A percentile compares a stretch with the other conserved stretches of the same genome.
Evolutionary conservation across 106 monocot genomes (phyloP).

Genomic region (Dendrobium huoshanense): DNA sequence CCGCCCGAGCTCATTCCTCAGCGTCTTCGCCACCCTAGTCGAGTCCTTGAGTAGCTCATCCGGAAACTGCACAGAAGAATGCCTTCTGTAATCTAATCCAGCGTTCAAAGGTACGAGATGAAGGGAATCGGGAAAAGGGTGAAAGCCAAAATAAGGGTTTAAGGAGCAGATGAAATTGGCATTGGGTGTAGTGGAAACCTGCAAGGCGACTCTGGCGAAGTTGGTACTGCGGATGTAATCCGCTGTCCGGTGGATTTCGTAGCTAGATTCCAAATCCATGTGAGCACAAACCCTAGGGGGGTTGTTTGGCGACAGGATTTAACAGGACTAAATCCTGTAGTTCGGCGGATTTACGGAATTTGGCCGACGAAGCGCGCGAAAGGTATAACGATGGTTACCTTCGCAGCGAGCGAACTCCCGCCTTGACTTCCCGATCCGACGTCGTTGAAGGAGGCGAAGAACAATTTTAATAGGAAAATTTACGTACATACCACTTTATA

Average conservation of each 20-base stretch:
- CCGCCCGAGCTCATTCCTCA: conserved; percentile 51
- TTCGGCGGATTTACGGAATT: too few species aligned
- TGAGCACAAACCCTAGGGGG: background rate
- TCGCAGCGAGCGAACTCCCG: too few species aligned
- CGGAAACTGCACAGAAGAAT: conserved; percentile 52
- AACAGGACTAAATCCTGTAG: too few species aligned
- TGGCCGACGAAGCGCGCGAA: too few species aligned
- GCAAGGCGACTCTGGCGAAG: conserved; percentile 57
- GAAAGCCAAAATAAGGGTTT: background rate
- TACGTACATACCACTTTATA: too few species aligned
- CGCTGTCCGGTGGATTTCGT: conserved; percentile 52
- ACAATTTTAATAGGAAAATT: too few species aligned
- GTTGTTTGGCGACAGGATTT: too few species aligned
- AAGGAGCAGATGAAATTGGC: background rate
- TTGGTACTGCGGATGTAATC: conserved; percentile 54
- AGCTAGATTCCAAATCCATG: conserved; percentile 62
- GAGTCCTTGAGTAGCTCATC: conserved; percentile 85
- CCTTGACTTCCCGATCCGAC: too few species aligned
- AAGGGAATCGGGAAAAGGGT: background rate
- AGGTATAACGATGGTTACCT: too few species aligned
- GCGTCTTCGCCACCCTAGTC: conserved; percentile 45
- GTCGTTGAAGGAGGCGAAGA: too few species aligned
- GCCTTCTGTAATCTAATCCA: background rate
- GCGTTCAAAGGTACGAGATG: background rate
- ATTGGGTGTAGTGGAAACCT: conserved; percentile 30